Evolutionary conservation across 2,329 filamentous ascomycete species (phyloP), one percentile per base, ranked within the genome.

Genomic region (Aspergillus intermedius): DNA sequence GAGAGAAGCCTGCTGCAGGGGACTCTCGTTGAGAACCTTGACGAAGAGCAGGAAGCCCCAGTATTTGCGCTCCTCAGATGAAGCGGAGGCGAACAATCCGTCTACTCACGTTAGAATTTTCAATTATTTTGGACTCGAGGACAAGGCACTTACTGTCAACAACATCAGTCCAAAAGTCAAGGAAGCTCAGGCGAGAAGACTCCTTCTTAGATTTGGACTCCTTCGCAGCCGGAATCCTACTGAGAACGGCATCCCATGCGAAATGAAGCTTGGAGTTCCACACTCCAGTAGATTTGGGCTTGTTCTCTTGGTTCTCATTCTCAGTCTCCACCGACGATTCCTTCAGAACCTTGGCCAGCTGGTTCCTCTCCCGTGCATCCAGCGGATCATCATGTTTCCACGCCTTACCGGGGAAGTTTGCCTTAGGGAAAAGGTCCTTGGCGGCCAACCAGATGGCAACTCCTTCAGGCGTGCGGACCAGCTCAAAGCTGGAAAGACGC

Each of bases 41-140:
- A 86, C 83, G 60, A 96, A 88, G 2, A 97, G 79, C 60, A 91
- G 82, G 69, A 97, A 91, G 0, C 93, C 93, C 68, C 89, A 90
- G 61, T 88, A 89, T 68, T 96, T 97, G 48, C 94, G 86, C 58
- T 91, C 88, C 40, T 91, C 83, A 1, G 90, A 94, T 6, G 91
- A 86, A 9, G 80, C 82, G 49, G 85, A 81, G 5, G 88, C 85
- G 64, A 97, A 96, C 3, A 96, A 77, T 7, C 87, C 86, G 63
- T 91, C 87, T 91, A 54, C 0, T 42, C 2, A 47, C 47, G 23
- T 40, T 44, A 35, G 58, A 67, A 8, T 21, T 3, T 15, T 8
- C 34, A 19, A 3, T 15, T 21, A 40, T 40, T 5, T 40, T 21
- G 10, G 17, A 10, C 15, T 9, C 2, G 4, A 39, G 12, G 15